Conservation (phyloP, 352 stramenopile genomes). For the Phytophthora aleatoria region DNA sequence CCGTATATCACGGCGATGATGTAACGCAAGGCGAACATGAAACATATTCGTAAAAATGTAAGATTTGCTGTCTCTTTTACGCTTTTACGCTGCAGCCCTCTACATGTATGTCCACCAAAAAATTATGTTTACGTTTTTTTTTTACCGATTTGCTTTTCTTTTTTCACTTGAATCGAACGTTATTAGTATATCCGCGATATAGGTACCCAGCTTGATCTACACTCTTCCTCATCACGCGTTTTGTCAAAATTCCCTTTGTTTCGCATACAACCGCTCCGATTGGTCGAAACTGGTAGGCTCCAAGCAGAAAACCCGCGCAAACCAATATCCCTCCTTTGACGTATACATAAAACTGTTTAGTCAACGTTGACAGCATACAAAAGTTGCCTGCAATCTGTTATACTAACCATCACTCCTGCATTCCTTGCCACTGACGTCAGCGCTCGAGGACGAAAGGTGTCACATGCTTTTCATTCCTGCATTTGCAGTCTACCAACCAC, state of each 20-base stretch:
- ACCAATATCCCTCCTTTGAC: conserved; percentile 23
- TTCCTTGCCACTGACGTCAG: conserved; percentile 23
- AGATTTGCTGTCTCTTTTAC: no score
- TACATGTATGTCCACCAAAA: no score
- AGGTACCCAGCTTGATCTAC: not conserved
- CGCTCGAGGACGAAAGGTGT: conserved; percentile 1
- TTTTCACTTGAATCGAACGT: no score
- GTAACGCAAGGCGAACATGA: no score
- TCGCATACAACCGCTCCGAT: conserved; percentile 7
- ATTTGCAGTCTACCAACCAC: conserved; percentile 26
- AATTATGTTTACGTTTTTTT: no score
- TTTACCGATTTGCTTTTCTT: no score
- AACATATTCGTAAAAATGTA: no score
- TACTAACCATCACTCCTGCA: conserved; percentile 12
- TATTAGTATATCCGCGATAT: not conserved
- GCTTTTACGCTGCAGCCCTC: no score
- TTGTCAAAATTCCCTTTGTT: conserved; percentile 6
- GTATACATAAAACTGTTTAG: conserved; percentile 17
- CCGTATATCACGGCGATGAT: no score
- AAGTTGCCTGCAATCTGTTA: conserved; percentile 8
- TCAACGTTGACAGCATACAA: conserved; percentile 17
- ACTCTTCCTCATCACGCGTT: not conserved
- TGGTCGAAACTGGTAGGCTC: conserved; percentile 8
- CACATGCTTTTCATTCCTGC: conserved; percentile 26
- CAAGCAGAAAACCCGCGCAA: conserved; percentile 32